These are phyloP conservation scores for Udeniomyces megalosporus DNA, from an alignment of 768 basidiomycete genomes.

Conservation along the genomic window DNA sequence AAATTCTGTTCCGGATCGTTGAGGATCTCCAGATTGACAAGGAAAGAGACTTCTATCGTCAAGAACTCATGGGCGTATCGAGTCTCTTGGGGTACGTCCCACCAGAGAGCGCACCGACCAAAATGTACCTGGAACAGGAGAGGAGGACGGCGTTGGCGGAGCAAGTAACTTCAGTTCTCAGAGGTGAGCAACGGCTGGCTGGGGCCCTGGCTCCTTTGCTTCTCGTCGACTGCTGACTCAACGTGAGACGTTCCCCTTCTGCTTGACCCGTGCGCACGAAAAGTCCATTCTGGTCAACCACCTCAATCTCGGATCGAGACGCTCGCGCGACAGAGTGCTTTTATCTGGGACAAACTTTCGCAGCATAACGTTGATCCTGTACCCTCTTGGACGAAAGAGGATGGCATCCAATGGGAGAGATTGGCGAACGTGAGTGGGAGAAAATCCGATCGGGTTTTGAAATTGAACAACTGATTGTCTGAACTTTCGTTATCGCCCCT, in stretches of 20 bases:
- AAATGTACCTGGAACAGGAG: slow-evolving; percentile 56
- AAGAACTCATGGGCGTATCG: slow-evolving; percentile 57
- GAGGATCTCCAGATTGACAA: slow-evolving; percentile 39
- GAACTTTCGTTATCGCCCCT: too few species aligned
- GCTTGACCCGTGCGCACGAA: background rate
- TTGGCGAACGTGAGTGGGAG: slow-evolving; percentile 1
- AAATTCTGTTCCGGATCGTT: slow-evolving; percentile 51
- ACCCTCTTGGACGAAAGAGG: slow-evolving; percentile 6
- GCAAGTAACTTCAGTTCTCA: slow-evolving; percentile 70
- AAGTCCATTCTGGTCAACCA: slow-evolving; percentile 3
- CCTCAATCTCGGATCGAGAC: background rate
- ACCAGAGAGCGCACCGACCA: slow-evolving; percentile 34
- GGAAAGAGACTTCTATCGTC: slow-evolving; percentile 46
- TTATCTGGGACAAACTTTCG: slow-evolving; percentile 9
- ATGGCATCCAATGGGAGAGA: slow-evolving; percentile 10
- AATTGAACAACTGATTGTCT: too few species aligned
- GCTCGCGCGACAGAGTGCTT: background rate
- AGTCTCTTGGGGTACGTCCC: slow-evolving; percentile 58
- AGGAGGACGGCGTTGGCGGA: slow-evolving; percentile 69
- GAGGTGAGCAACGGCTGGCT: slow-evolving; percentile 41
- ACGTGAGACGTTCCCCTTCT: too few species aligned
- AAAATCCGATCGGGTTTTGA: too few species aligned
- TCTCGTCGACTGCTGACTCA: too few species aligned
- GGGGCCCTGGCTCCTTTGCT: background rate
- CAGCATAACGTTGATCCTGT: slow-evolving; percentile 2